These are phyloP conservation scores for Fusarium duplospermum DNA, from an alignment of 2,329 filamentous ascomycete genomes.

Conservation along the genomic window DNA sequence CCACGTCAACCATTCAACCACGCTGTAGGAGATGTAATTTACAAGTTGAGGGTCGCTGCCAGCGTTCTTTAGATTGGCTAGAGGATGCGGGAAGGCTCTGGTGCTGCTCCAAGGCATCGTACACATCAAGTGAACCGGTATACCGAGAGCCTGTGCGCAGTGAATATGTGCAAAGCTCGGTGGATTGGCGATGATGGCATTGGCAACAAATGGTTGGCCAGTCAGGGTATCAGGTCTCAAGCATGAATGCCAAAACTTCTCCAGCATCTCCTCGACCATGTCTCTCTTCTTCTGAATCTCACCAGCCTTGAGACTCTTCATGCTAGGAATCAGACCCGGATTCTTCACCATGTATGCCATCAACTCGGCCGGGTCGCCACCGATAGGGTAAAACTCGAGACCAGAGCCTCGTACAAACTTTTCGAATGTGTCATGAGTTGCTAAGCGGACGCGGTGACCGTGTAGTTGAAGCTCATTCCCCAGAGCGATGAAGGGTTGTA, in stretches of 20 bases:
- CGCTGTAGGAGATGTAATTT: slow-evolving; percentile 77
- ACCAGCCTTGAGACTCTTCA: slow-evolving; percentile 42
- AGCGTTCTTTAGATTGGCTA: slow-evolving; percentile 74
- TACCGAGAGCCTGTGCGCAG: slow-evolving; percentile 57
- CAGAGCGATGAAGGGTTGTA: slow-evolving; percentile 81
- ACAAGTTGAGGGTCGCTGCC: slow-evolving; percentile 63
- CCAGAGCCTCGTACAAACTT: slow-evolving; percentile 60
- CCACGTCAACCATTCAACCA: slow-evolving; percentile 83
- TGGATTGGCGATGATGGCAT: slow-evolving; percentile 64
- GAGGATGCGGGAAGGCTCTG: slow-evolving; percentile 76
- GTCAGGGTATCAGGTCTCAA: background rate
- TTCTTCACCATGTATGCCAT: slow-evolving; percentile 48
- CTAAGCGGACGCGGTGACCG: slow-evolving; percentile 78
- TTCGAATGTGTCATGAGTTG: slow-evolving; percentile 69
- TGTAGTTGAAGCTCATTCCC: slow-evolving; percentile 76
- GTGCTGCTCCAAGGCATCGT: slow-evolving; percentile 83
- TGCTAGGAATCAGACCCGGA: slow-evolving; percentile 45
- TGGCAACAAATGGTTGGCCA: slow-evolving; percentile 56
- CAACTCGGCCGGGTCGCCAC: slow-evolving; percentile 57
- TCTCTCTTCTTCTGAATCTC: slow-evolving; percentile 44
- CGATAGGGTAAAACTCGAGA: slow-evolving; percentile 65
- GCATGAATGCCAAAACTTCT: slow-evolving; percentile 48
- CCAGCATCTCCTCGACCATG: slow-evolving; percentile 48
- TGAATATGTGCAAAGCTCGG: slow-evolving; percentile 61
- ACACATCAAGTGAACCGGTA: slow-evolving; percentile 61